Conservation (phyloP, 176 grass and related monocot species). For the sorghum (Sorghum bicolor) region Sorghum_bicolor_NCBIv3 NC_012873.2:56382501-56383000, state of each 20-base stretch:
- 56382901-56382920: not conserved
- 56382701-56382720: not conserved
- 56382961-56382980: not conserved
- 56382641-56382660: not conserved
- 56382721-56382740: not conserved
- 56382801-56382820: slow-evolving; percentile 2
- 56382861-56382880: not conserved
- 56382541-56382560: slow-evolving; percentile 79
- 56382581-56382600: not conserved
- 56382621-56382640: not conserved
- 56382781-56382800: not conserved
- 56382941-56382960: not conserved
- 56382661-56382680: not conserved
- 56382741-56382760: not conserved
- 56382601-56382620: not conserved
- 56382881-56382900: not conserved
- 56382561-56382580: not conserved
- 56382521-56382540: slow-evolving; percentile 88
- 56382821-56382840: not conserved
- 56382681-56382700: not conserved
- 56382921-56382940: not conserved
- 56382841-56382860: not conserved
- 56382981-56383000: not conserved
- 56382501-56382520: slow-evolving; percentile 88
- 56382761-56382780: not conserved